Base-by-base conservation (phyloP, 2,329 filamentous ascomycete species). In the Remersonia thermophila region DNA sequence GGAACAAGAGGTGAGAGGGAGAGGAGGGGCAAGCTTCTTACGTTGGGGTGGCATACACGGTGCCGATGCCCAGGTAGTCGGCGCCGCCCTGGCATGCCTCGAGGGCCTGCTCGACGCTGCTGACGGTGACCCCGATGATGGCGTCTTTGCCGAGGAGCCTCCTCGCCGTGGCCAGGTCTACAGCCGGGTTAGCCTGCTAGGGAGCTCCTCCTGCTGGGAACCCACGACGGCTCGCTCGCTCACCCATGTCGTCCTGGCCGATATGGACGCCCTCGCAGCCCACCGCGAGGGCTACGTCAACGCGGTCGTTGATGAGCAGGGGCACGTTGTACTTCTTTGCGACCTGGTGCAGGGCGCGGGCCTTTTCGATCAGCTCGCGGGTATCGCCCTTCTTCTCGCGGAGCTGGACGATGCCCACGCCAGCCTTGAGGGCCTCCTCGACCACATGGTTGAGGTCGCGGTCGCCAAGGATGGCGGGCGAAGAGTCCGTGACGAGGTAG, bases 401-500 rank as follows among this genome's bases (percentile, higher is more conserved):
- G 54, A 89, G 87, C 62, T 96, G 89, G 26, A 96, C 82, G 31
- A 91, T 65, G 2, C 82, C 89, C 30, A 82, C 83, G 65, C 85
- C 85, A 56, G 84, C 86, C 55, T 72, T 65, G 34, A 93, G 59
- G 14, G 86, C 81, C 31, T 73, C 69, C 51, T 80, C 76, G 36
- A 95, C 86, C 1, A 94, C 78, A 8, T 71, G 49, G 41, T 73
- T 71, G 27, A 95, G 67, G 54, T 85, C 70, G 48, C 71, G 72
- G 44, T 69, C 62, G 37, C 82, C 82, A 30, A 95, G 75, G 47
- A 94, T 85, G 25, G 77, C 75, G 11, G 80, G 72, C n/a, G 86
- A 93, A 34, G 85, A 91, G 67, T 95, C 87, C 4, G 87, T 95
- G 48, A 95, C 87, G 39, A 95, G 70, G 56, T 95, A 95, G 27